phyloP scores from a whole-genome alignment of 1,284 basidiomycete species.

The Volvariella volvacea region DNA sequence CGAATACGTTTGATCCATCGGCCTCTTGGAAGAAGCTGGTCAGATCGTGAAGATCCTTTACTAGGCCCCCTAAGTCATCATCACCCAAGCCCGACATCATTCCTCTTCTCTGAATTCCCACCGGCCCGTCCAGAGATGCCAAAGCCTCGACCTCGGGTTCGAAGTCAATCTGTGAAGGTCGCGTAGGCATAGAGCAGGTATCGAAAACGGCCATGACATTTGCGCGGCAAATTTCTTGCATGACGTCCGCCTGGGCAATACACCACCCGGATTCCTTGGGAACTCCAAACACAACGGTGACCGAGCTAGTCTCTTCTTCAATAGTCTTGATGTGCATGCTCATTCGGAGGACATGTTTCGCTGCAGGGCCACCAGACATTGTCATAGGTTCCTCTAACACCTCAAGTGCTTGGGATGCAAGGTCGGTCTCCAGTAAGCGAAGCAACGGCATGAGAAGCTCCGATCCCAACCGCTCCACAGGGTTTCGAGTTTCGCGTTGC shows the following conservation, averaged over 20 bases:
- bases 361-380: conserved; percentile 66
- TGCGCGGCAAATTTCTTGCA: conserved; percentile 58
- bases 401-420: conserved; percentile 81
- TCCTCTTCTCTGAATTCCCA: no score
- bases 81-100: conserved; percentile 28
- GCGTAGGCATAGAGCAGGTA: conserved; percentile 69
- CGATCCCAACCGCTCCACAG: conserved; percentile 70
- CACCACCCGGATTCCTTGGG: conserved; percentile 84
- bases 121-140: conserved; percentile 22
- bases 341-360: conserved; percentile 83
- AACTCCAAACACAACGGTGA: conserved; percentile 73
- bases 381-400: conserved; percentile 87
- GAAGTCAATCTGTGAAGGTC: conserved; percentile 68
- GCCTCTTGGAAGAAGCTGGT: conserved; percentile 78
- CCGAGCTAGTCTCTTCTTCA: conserved; percentile 38
- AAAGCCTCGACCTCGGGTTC: conserved; percentile 48
- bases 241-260: conserved; percentile 59
- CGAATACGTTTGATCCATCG: conserved; percentile 19
- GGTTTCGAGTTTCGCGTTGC: conserved; percentile 73
- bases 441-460: conserved; percentile 90
- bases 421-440: conserved; percentile 79
- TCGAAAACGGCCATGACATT: conserved; percentile 84
- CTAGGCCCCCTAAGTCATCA: conserved; percentile 78
- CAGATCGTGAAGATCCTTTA: conserved; percentile 82
- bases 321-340: conserved; percentile 58